Percentiles rank a stretch among this genome's conserved stretches.
Conservation (phyloP, 2,329 filamentous ascomycete species). For the Chaetothyriales sp. region DNA sequence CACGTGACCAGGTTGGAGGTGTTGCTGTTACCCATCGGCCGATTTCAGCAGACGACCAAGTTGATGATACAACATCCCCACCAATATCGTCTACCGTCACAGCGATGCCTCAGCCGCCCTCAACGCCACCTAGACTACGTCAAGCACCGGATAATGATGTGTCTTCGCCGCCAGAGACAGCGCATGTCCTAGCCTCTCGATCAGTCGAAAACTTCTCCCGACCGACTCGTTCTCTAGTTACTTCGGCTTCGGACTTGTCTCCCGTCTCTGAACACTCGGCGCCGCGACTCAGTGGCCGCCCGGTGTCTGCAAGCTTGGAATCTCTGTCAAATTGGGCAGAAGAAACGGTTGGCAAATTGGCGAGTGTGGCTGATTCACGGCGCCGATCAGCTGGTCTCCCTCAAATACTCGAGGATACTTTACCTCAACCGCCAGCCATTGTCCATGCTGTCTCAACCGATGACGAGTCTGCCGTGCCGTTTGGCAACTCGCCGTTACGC, state of each 20-base stretch:
- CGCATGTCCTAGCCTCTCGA: conserved; percentile 23
- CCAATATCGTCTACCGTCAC: conserved; percentile 14
- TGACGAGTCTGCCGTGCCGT: conserved; percentile 13
- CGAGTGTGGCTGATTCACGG: not conserved
- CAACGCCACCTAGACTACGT: conserved; percentile 18
- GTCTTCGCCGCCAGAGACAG: conserved; percentile 7
- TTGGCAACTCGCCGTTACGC: conserved; percentile 12
- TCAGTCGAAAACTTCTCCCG: conserved; percentile 41
- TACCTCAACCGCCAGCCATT: conserved; percentile 8
- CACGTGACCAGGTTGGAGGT: conserved; percentile 36
- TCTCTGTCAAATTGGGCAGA: not conserved
- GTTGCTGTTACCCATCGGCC: conserved; percentile 30
- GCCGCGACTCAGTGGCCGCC: not conserved
- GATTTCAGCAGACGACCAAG: not conserved
- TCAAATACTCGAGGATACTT: conserved; percentile 8
- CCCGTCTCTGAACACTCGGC: not conserved
- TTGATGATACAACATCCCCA: conserved; percentile 3
- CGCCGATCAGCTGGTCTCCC: not conserved
- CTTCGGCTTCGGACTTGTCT: not conserved
- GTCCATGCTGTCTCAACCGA: conserved; percentile 18
- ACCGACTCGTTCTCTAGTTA: conserved; percentile 5
- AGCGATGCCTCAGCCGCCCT: conserved; percentile 24
- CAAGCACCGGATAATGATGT: conserved; percentile 13
- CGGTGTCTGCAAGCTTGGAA: not conserved
- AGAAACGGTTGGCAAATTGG: not conserved